Conservation (phyloP, 2,329 filamentous ascomycete species). For the Ophiocordyceps unilateralis region DNA sequence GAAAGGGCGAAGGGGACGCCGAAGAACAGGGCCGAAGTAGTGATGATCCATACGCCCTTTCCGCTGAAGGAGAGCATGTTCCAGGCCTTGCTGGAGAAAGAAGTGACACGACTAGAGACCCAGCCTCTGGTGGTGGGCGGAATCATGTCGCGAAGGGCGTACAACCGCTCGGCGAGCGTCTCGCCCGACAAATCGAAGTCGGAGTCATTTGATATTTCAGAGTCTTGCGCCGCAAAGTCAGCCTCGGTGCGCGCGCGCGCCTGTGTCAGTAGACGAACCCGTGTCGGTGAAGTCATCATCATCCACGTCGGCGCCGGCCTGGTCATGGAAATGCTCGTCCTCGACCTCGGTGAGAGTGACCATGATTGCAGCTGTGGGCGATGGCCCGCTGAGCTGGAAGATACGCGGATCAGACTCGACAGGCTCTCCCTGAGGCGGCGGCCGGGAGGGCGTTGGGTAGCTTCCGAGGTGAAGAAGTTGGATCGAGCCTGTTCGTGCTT, state of each 20-base stretch:
- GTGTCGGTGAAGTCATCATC: conserved; percentile 91
- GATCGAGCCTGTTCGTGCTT: neutral
- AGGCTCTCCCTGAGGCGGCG: neutral
- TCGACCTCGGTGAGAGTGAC: conserved; percentile 94
- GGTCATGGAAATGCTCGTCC: conserved; percentile 78
- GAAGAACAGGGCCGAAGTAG: conserved; percentile 73
- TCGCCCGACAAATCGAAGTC: conserved; percentile 45
- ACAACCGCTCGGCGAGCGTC: conserved; percentile 49
- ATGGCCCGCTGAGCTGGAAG: neutral
- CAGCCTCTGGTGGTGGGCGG: conserved; percentile 54
- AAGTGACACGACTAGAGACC: conserved; percentile 43
- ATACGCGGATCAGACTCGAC: neutral
- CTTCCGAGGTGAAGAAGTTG: neutral
- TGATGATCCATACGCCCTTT: conserved; percentile 80
- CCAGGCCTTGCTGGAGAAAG: conserved; percentile 30
- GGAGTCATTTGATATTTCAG: conserved; percentile 69
- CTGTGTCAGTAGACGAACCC: conserved; percentile 34
- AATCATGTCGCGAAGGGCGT: conserved; percentile 59
- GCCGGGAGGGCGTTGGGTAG: no score
- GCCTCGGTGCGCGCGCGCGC: conserved; percentile 1
- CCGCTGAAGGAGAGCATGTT: conserved; percentile 54
- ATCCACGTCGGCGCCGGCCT: conserved; percentile 57
- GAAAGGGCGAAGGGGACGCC: conserved; percentile 89
- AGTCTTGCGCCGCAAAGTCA: conserved; percentile 33
- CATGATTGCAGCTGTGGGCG: conserved; percentile 39